These are phyloP conservation scores for Lantana camara DNA, from an alignment of 257 asterid genomes.

Conservation along the genomic window DNA sequence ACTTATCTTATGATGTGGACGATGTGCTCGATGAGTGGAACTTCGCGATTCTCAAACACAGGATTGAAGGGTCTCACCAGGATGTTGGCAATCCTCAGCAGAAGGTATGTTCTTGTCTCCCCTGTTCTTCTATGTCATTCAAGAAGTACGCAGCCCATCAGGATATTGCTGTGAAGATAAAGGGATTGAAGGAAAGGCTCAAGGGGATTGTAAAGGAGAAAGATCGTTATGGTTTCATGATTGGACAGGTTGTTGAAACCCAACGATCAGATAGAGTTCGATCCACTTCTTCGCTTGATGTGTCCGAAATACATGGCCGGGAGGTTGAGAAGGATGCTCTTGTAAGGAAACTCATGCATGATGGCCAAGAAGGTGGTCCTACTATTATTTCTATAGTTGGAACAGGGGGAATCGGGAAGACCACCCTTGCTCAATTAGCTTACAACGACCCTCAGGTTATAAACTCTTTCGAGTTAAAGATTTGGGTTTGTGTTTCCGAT, in stretches of 20 bases:
- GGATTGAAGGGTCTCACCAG: neutral
- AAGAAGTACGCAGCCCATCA: neutral
- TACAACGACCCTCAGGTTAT: conserved; percentile 8
- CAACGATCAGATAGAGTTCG: conserved; percentile 4
- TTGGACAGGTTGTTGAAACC: neutral
- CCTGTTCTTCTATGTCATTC: conserved; percentile 16
- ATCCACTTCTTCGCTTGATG: conserved; percentile 29
- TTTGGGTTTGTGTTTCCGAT: conserved; percentile 46
- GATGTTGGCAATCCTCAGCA: neutral
- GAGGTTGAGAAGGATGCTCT: conserved; percentile 25
- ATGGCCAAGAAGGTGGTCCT: conserved; percentile 4
- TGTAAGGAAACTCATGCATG: conserved; percentile 21
- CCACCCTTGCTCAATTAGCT: conserved; percentile 38
- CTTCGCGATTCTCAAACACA: neutral
- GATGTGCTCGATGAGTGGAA: conserved; percentile 28
- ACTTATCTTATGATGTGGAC: conserved; percentile 7
- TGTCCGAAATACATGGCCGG: conserved; percentile 30
- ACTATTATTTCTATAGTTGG: conserved; percentile 39
- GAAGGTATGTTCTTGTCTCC: conserved; percentile 1
- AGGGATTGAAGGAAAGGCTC: conserved; percentile 18
- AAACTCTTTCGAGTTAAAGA: conserved; percentile 15
- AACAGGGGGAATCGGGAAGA: conserved; percentile 44
- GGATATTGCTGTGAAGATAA: conserved; percentile 22
- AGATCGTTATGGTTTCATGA: conserved; percentile 14
- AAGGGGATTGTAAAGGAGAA: conserved; percentile 21